These are phyloP conservation scores for Rhizopus arrhizus DNA, from an alignment of 371 early-diverging fungal species.

Conservation along the genomic window DNA sequence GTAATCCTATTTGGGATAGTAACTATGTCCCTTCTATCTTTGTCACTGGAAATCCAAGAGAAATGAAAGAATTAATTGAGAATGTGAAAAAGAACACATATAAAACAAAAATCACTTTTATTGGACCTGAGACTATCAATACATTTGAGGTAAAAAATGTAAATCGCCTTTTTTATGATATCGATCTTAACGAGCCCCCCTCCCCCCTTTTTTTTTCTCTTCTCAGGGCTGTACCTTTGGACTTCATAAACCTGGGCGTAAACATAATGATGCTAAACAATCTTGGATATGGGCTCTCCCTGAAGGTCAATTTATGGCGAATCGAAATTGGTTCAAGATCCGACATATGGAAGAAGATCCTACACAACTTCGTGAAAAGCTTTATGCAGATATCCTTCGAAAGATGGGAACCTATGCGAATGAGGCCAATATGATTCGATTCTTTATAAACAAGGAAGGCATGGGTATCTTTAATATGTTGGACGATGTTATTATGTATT, in stretches of 20 bases:
- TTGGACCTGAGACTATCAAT: constrained; percentile 40
- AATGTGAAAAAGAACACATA: constrained; percentile 25
- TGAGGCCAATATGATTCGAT: constrained; percentile 54
- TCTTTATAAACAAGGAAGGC: constrained; percentile 55
- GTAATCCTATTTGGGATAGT: constrained; percentile 49
- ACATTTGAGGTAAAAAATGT: constrained; percentile 19
- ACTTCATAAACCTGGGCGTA: constrained; percentile 33
- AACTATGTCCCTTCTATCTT: constrained; percentile 62
- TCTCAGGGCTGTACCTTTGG: constrained; percentile 20
- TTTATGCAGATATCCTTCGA: constrained; percentile 52
- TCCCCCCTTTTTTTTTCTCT: too few species aligned
- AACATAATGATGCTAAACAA: constrained; percentile 62
- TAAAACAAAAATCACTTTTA: constrained; percentile 37
- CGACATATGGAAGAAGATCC: constrained; percentile 63
- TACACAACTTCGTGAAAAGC: constrained; percentile 62
- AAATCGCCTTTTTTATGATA: constrained; percentile 7
- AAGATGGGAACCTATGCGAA: constrained; percentile 56
- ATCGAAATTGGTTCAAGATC: constrained; percentile 57
- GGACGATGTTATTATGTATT: constrained; percentile 56
- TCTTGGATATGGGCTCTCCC: constrained; percentile 56
- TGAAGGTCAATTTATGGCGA: constrained; percentile 34
- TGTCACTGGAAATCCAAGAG: constrained; percentile 33
- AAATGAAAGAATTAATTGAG: constrained; percentile 34
- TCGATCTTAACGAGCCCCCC: constrained; percentile 1
- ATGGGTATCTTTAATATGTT: constrained; percentile 60